Conservation (phyloP, 2,329 filamentous ascomycete genomes). For the Claviceps humidiphila region DNA sequence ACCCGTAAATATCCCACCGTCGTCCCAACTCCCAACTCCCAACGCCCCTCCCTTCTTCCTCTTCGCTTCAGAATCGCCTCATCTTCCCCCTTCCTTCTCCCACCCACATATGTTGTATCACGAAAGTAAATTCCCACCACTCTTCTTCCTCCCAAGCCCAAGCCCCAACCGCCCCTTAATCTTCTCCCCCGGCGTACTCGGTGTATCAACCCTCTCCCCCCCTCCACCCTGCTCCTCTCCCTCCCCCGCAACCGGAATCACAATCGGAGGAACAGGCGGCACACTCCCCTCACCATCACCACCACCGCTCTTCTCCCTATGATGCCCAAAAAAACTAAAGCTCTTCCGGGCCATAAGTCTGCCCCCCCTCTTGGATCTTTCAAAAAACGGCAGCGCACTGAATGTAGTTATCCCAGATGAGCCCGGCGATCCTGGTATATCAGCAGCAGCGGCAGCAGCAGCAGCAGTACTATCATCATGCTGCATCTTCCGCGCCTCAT, state of each 20-base stretch:
- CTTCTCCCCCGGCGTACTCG: slow-evolving; percentile 33
- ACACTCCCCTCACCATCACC: slow-evolving; percentile 6
- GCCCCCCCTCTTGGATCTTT: slow-evolving; percentile 55
- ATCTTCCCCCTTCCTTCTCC: too few relatives aligned
- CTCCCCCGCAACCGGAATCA: too few relatives aligned
- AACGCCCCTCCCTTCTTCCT: too few relatives aligned
- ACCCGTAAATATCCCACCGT: too few relatives aligned
- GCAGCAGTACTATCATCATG: slow-evolving; percentile 13
- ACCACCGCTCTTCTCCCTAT: slow-evolving; percentile 32
- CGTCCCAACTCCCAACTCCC: too few relatives aligned
- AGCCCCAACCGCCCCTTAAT: slow-evolving; percentile 54
- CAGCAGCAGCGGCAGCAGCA: neutral
- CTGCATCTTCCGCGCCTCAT: slow-evolving; percentile 24
- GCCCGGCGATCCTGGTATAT: neutral
- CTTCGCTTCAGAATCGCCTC: too few relatives aligned
- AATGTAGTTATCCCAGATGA: slow-evolving; percentile 11
- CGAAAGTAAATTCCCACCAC: slow-evolving; percentile 29
- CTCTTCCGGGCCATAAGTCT: slow-evolving; percentile 71
- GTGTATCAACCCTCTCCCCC: slow-evolving; percentile 17
- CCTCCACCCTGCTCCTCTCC: slow-evolving; percentile 6
- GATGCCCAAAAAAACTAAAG: slow-evolving; percentile 43
- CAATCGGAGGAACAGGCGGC: too few relatives aligned
- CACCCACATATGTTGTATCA: neutral
- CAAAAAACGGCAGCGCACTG: slow-evolving; percentile 38
- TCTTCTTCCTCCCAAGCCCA: slow-evolving; percentile 59